A percentile compares a stretch with the other conserved stretches of the same genome.
These are phyloP conservation scores for Clarireedia sp. DNA, from an alignment of 2,329 filamentous ascomycete species.

Conservation along the genomic window DNA sequence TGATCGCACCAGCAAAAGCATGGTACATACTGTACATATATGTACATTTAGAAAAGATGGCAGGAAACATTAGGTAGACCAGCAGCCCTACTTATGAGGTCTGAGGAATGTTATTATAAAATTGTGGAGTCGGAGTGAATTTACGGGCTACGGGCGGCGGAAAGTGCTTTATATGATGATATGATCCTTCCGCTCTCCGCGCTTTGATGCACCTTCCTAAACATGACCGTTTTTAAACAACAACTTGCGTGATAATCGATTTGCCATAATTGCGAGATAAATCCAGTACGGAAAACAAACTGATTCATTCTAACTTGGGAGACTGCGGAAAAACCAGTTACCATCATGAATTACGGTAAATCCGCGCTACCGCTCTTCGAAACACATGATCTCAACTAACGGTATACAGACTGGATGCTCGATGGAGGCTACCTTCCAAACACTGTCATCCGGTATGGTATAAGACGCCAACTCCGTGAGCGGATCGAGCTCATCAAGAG, in stretches of 20 bases:
- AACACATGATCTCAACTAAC: slow-evolving; percentile 3
- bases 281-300: not conserved
- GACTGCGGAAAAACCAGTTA: not conserved
- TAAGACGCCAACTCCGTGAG: slow-evolving; percentile 56
- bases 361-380: not conserved
- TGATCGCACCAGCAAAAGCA: slow-evolving; percentile 4
- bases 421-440: slow-evolving; percentile 60
- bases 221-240: not conserved
- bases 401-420: slow-evolving; percentile 44
- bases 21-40: not conserved
- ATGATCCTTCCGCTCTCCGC: not conserved
- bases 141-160: slow-evolving; percentile 3
- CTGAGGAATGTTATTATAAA: not conserved
- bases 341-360: slow-evolving; percentile 25
- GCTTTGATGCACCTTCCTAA: slow-evolving; percentile 5
- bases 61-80: too few species aligned
- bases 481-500: slow-evolving; percentile 48
- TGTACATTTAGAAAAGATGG: not conserved
- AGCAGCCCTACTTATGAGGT: too few species aligned
- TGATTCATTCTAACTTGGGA: not conserved
- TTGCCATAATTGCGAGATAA: too few species aligned
- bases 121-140: not conserved
- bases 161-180: not conserved
- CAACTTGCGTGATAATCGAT: not conserved
- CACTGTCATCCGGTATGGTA: slow-evolving; percentile 54